Evolutionary conservation across 306 rosid species (phyloP).

Genomic region (Rosa rugosa): DNA sequence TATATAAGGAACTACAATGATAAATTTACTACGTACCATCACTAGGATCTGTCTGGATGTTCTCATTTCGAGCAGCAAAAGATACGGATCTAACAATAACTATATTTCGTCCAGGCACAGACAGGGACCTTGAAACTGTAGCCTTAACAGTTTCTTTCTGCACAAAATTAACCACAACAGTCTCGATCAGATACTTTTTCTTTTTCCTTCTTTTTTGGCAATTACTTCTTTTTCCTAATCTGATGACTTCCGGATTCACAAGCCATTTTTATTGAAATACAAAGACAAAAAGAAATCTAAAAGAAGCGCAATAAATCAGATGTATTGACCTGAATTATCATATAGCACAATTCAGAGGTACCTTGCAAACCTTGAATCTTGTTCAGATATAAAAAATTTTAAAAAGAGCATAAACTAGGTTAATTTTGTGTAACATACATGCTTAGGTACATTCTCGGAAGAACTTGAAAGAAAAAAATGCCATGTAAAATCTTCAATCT

Average conservation of each 20-base stretch:
- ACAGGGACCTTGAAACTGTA: conserved; percentile 85
- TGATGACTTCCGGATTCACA: background rate
- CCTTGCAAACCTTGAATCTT: background rate
- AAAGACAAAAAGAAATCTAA: background rate
- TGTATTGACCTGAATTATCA: background rate
- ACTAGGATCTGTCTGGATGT: conserved; percentile 43
- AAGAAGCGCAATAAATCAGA: background rate
- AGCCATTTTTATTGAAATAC: background rate
- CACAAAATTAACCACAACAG: conserved; percentile 33
- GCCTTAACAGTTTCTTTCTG: conserved; percentile 64
- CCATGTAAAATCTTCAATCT: background rate
- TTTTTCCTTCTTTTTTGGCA: background rate
- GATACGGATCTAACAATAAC: conserved; percentile 85
- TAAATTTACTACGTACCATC: conserved; percentile 52
- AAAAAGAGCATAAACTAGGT: background rate
- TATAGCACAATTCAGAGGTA: background rate
- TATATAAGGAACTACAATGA: background rate
- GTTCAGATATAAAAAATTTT: background rate
- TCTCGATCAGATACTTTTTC: background rate
- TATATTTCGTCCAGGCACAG: conserved; percentile 72
- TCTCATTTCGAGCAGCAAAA: conserved; percentile 50
- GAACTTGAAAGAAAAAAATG: background rate
- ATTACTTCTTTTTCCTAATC: background rate
- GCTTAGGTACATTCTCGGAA: background rate
- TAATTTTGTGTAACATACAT: background rate